phyloP scores from a whole-genome alignment of 495 filamentous ascomycete genomes.

The Thermochaetoides thermophila region DNA sequence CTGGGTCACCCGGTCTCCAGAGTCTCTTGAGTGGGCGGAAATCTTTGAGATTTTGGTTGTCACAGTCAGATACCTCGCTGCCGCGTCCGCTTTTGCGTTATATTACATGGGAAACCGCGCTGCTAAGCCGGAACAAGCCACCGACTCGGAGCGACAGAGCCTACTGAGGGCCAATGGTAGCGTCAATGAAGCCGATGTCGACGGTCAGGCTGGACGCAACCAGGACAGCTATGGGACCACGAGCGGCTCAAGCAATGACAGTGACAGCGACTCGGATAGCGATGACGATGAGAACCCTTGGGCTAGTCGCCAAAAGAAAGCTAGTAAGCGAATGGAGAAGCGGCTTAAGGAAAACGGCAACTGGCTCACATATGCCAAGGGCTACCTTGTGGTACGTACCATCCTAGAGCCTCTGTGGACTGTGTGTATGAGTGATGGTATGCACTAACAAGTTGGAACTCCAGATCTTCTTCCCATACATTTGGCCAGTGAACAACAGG shows the following conservation, averaged over 20 bases:
- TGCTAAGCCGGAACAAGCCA: conserved; percentile 17
- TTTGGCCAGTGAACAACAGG: conserved; percentile 46
- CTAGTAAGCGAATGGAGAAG: conserved; percentile 38
- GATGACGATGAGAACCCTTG: conserved; percentile 31
- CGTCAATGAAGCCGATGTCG: conserved; percentile 8
- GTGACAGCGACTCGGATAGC: conserved; percentile 16
- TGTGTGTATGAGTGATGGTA: too few species aligned
- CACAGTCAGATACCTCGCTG: conserved; percentile 19
- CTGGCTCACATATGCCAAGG: conserved; percentile 49
- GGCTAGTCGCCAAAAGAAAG: conserved; percentile 34
- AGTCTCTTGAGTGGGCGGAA: conserved; percentile 9
- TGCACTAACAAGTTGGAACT: too few species aligned
- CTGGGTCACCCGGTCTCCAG: conserved; percentile 11
- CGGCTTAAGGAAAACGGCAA: conserved; percentile 45
- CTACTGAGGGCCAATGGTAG: conserved; percentile 25
- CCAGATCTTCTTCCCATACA: conserved; percentile 47
- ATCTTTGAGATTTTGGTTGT: conserved; percentile 21
- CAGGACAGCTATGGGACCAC: conserved; percentile 33
- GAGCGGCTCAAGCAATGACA: conserved; percentile 21
- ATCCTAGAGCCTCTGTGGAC: background rate
- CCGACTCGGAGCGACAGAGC: conserved; percentile 37
- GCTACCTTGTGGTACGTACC: conserved; percentile 21
- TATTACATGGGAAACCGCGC: conserved; percentile 20
- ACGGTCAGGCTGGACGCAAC: conserved; percentile 9
- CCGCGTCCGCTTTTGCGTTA: conserved; percentile 14